These are phyloP conservation scores for Wallemia mellicola DNA, from an alignment of 1,284 basidiomycete genomes.

Conservation along the genomic window DNA sequence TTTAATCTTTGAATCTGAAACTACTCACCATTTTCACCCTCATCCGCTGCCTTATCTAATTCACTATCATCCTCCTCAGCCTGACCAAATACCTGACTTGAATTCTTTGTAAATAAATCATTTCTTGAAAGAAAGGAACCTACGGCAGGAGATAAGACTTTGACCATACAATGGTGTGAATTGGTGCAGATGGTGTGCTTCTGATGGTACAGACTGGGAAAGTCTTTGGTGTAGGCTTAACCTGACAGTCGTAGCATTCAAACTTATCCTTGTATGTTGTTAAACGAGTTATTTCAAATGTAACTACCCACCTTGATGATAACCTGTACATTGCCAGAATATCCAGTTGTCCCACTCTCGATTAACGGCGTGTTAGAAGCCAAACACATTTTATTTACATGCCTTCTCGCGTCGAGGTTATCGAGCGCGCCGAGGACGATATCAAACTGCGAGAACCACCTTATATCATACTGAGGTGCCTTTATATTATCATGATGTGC, in stretches of 20 bases:
- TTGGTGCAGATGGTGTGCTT: slow-evolving; percentile 83
- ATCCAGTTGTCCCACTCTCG: slow-evolving; percentile 89
- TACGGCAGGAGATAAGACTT: slow-evolving; percentile 91
- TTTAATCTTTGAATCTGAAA: background rate
- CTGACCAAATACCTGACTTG: slow-evolving; percentile 75
- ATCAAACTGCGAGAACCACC: slow-evolving; percentile 70
- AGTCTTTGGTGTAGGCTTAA: slow-evolving; percentile 67
- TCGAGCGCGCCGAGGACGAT: slow-evolving; percentile 88
- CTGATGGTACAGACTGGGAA: slow-evolving; percentile 97
- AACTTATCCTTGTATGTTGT: slow-evolving; percentile 35
- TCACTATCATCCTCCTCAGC: slow-evolving; percentile 53
- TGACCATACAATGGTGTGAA: slow-evolving; percentile 98
- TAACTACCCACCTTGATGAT: too few relatives aligned
- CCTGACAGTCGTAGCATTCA: slow-evolving; percentile 74
- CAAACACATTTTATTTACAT: slow-evolving; percentile 93
- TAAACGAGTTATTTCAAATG: too few relatives aligned
- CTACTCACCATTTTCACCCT: slow-evolving; percentile 49
- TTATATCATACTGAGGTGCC: slow-evolving; percentile 60
- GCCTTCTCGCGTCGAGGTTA: slow-evolving; percentile 69
- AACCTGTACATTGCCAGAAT: slow-evolving; percentile 38
- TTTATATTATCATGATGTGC: slow-evolving; percentile 92
- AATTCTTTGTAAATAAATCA: background rate
- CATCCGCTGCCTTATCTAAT: slow-evolving; percentile 52
- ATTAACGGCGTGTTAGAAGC: slow-evolving; percentile 68
- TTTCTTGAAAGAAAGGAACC: slow-evolving; percentile 12